Base-by-base conservation (phyloP, 805 yeast genomes). In the Metschnikowia lachancei region DNA sequence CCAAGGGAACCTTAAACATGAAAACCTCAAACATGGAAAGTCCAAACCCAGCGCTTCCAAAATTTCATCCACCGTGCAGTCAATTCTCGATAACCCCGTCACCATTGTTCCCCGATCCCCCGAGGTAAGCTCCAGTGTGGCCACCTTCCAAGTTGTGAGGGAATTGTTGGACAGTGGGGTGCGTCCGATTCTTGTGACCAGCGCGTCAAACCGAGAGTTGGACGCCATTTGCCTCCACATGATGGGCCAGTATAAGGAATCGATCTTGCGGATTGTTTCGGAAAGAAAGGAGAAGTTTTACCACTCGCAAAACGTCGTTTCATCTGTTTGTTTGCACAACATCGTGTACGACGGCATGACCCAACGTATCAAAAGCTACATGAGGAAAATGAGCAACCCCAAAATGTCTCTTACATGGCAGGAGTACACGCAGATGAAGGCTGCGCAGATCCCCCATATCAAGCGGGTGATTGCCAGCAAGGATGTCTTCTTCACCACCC, bases 181-280 rank as follows among this genome's bases (percentile, higher is more conserved):
- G 3, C 78, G 70, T 54, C 88, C 88, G 2, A 78, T 83, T 31
- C 63, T 83, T 44, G 87, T 83, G 43, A 86, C 81, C 40, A 87
- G 89, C 1, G 85, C 87, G 1, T 82, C 87, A 1, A 83, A 83
- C 55, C 78, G 82, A 58, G 88, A 88, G 1, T 81, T 83, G 55
- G 88, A 82, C 60, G 82, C 83, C 50, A 82, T 83, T 62, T 87
- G 88, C 0, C 87, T 82, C 53, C 82, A 82, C 54, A 66, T 83
- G 48, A 58, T 81, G 57, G 65, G 64, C 11, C 69, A 72, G 22
- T 77, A 77, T 50, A 72, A 72, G 7, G 72, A 71, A 34, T 72
- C 75, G 19, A 73, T 82, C 11, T 60, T 82, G 43, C 70, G 88
- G 64, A 78, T 83, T 47, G 75, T 79, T 2, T 75, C 87, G 0